Evolutionary conservation across 192 early-diverging fungal species (phyloP).

Genomic region (Oehlia diaphana): DNA sequence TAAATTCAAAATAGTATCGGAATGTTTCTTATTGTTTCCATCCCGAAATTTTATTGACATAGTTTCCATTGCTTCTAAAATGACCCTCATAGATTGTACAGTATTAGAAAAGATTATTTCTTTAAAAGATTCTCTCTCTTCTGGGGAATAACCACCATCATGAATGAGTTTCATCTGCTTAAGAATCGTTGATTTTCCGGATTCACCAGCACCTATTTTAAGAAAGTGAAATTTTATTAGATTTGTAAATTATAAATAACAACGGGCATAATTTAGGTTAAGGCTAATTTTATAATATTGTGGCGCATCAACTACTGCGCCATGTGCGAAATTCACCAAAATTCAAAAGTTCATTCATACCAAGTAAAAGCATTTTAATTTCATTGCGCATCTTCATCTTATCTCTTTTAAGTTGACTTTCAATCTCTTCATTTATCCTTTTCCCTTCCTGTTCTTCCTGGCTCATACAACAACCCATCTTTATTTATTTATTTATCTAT

Average conservation of each 20-base stretch:
- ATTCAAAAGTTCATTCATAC: constrained; percentile 38
- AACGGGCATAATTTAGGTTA: no score
- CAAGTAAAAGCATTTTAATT: constrained; percentile 95
- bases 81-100: constrained; percentile 93
- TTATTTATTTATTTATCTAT: no score
- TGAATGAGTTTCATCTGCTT: constrained; percentile 99
- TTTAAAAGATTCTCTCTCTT: constrained; percentile 91
- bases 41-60: constrained; percentile 75
- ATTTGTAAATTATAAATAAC: not conserved
- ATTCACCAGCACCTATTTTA: constrained; percentile 86
- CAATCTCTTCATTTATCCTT: constrained; percentile 87
- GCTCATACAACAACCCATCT: constrained; percentile 89
- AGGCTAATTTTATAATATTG: no score
- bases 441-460: constrained; percentile 85
- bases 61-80: constrained; percentile 91
- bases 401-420: constrained; percentile 83
- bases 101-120: constrained; percentile 97
- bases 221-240: not conserved
- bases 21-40: constrained; percentile 68
- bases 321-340: not conserved
- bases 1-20: constrained; percentile 74
- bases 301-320: not conserved
- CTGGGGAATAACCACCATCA: constrained; percentile 86
- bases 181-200: constrained; percentile 95
- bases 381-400: constrained; percentile 80